These are phyloP conservation scores for Phyllosticta citribraziliensis DNA, from an alignment of 2,329 filamentous ascomycete genomes.

Conservation along the genomic window DNA sequence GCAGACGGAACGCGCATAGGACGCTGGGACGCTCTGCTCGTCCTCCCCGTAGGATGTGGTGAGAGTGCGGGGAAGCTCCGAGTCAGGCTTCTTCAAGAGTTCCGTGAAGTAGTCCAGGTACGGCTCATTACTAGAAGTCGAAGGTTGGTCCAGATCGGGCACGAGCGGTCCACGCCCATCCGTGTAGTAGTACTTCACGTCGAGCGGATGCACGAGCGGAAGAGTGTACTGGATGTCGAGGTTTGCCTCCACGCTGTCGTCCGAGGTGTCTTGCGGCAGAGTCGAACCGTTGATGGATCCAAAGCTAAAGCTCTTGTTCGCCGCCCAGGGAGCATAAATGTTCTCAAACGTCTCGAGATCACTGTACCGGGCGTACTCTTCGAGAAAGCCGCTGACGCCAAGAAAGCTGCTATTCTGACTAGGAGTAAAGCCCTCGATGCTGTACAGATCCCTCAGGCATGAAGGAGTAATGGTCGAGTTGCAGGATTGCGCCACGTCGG, in stretches of 20 bases:
- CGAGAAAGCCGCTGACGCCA: conserved; percentile 38
- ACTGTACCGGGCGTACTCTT: conserved; percentile 39
- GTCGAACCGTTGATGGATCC: conserved; percentile 31
- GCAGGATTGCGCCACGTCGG: conserved; percentile 20
- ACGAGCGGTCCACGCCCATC: conserved; percentile 37
- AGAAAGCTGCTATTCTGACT: conserved; percentile 26
- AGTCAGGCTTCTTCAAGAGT: conserved; percentile 22
- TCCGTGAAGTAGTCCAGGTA: conserved; percentile 32
- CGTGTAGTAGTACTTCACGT: conserved; percentile 39
- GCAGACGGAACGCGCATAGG: conserved; percentile 29
- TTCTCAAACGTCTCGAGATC: conserved; percentile 34
- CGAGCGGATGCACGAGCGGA: conserved; percentile 34
- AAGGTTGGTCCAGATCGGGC: conserved; percentile 39
- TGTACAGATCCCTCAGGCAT: conserved; percentile 40
- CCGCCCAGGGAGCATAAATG: conserved; percentile 30
- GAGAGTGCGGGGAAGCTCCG: conserved; percentile 27
- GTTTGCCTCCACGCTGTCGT: conserved; percentile 39
- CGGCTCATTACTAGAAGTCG: conserved; percentile 35
- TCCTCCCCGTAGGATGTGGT: conserved; percentile 32
- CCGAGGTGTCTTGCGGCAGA: conserved; percentile 24
- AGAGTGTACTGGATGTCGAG: conserved; percentile 42
- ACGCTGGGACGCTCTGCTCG: conserved; percentile 28
- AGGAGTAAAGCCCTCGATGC: conserved; percentile 32
- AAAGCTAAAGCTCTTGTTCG: conserved; percentile 36
- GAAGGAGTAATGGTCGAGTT: conserved; percentile 35